Conservation (phyloP, 306 rosid genomes). For the Inga laurina region DNA sequence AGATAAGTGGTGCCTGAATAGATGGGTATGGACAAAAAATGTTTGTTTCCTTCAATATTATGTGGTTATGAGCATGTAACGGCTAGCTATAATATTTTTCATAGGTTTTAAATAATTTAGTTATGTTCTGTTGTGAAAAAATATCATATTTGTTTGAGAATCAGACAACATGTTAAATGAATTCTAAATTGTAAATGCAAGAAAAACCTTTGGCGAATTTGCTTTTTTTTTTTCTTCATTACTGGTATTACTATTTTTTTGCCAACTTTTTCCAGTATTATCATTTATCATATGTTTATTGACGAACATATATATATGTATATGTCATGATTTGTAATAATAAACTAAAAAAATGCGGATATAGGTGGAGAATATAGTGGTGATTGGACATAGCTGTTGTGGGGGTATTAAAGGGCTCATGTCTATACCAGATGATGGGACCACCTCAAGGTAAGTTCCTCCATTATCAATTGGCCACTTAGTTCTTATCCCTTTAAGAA, state of each 20-base stretch:
- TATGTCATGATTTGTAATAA: constrained; percentile 8
- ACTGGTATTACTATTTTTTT: too few relatives aligned
- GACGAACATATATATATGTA: background rate
- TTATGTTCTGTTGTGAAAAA: background rate
- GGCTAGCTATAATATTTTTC: background rate
- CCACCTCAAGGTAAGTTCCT: constrained; percentile 58
- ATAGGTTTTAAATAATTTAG: background rate
- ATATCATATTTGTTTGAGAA: background rate
- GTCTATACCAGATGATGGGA: constrained; percentile 92
- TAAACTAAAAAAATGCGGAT: background rate
- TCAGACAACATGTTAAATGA: background rate
- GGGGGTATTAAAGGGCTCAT: constrained; percentile 98
- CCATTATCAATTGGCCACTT: background rate
- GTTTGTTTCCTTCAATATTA: background rate
- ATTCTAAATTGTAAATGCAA: background rate
- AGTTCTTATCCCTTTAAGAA: background rate
- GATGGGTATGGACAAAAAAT: background rate
- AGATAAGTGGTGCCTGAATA: constrained; percentile 7
- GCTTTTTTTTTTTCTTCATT: background rate
- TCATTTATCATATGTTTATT: background rate
- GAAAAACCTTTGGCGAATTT: background rate
- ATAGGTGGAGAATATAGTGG: constrained; percentile 92
- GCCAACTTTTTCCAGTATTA: too few relatives aligned
- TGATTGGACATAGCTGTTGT: constrained; percentile 94
- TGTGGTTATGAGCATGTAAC: background rate